phyloP scores from a whole-genome alignment of 805 yeast species.

The Saturnispora besseyi region DNA sequence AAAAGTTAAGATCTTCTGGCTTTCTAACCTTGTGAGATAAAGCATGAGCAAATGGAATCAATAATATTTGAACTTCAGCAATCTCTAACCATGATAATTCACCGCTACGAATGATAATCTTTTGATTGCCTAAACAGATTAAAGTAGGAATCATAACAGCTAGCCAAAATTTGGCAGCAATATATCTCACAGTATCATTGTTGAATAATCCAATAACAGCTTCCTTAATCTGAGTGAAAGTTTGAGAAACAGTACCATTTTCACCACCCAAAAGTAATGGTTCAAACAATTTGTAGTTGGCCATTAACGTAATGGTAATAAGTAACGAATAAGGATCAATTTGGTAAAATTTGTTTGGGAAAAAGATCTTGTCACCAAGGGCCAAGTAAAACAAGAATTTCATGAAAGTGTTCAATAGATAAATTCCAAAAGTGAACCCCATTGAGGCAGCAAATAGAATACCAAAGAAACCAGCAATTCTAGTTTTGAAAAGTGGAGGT shows the following conservation, averaged over 20 bases:
- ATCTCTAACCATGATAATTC: not conserved
- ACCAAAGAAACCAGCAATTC: constrained; percentile 43
- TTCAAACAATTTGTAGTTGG: not conserved
- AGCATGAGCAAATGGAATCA: constrained; percentile 5
- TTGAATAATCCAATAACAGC: not conserved
- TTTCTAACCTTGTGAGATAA: not conserved
- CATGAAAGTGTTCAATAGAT: constrained; percentile 16
- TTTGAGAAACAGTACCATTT: not conserved
- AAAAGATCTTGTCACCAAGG: not conserved
- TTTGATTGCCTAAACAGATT: constrained; percentile 1
- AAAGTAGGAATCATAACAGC: constrained; percentile 3
- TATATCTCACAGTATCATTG: not conserved
- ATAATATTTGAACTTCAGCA: not conserved
- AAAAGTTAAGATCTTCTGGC: constrained; percentile 1
- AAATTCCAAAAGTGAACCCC: constrained; percentile 21
- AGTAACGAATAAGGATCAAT: constrained; percentile 8
- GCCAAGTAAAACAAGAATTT: constrained; percentile 8
- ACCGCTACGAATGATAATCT: not conserved
- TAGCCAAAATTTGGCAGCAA: not conserved
- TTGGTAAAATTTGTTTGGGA: constrained; percentile 8
- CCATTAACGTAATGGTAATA: constrained; percentile 2
- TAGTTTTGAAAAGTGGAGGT: constrained; percentile 64
- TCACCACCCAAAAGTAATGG: not conserved
- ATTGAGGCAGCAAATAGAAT: constrained; percentile 40
- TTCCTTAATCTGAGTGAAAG: not conserved